Base-by-base conservation (phyloP, 306 rosid species). In the Ceratonia siliqua region DNA sequence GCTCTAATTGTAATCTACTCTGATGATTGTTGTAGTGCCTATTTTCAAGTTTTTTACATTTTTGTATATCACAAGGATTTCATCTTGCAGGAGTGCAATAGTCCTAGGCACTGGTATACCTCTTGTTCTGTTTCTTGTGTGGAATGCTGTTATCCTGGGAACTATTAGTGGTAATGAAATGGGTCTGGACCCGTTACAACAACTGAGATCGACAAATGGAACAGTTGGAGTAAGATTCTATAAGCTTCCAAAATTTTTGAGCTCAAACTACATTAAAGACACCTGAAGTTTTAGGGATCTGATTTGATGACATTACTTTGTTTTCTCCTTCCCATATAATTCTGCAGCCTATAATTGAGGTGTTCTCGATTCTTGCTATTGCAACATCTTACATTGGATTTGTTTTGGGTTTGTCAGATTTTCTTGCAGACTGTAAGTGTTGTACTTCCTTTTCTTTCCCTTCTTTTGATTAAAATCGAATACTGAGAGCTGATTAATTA, bases 121-220 rank as follows among this genome's bases (percentile, higher is more conserved):
- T 36, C 91, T 92, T 66, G 70, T 72, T 70, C 73, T 92, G 63
- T 92, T 92, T 80, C 90, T 89, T 25, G 78, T 89, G 28, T 92
- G 97, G 97, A 74, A 89, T 85, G 97, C 83, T 56, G 96, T 92
- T 78, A 87, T 92, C 65, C 79, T 89, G 2, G 97, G 97, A 77
- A 83, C 89, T 76, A 62, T 86, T 59, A 65, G 87, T 32, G 81
- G 58, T 82, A 81, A 52, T 71, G 86, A 79, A 21, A 73, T 78
- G 78, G 84, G 89, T 12, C 49, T 89, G 20, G 97, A 91, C 49
- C 96, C 97, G n/a, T 35, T 91, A 73, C 87, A 87, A 79, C 90
- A 83, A 67, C 53, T 91, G 89, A 82, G 68, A 58, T 86, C 91
- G 49, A 46, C 85, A 5, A 89, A 80, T 57, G 97, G 88, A 78